Evolutionary conservation across 176 grass and related monocot species (phyloP), one percentile per base, ranked within the genome.

Genomic region (Oryza glaberrima): DNA sequence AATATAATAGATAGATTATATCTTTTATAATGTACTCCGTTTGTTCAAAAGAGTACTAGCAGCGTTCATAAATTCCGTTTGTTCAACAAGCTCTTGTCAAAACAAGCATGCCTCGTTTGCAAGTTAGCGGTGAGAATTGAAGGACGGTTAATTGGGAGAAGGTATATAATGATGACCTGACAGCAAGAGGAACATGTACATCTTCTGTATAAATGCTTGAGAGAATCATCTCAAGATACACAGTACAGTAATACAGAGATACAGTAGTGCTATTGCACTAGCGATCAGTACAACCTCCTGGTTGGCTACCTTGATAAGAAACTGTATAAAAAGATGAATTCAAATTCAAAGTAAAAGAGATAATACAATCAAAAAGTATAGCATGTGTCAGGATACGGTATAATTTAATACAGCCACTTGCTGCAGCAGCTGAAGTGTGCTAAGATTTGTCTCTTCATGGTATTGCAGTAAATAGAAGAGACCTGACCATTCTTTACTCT

Each of bases 361-460:
- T 12, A 81, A 84, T 83, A 54, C 20, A 78, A 83, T 80, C 48
- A 44, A 63, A 63, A 52, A 63, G 76, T 70, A 36, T 54, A 85
- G 48, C 17, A 10, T 20, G 35, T 60, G 81, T 80, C 51, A 87
- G 65, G 75, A 76, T 84, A 22, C 52, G 52, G 51, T 54, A 64
- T 82, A 76, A 61, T 87, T 87, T 65, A 84, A 87, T 84, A 79
- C 43, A 34, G 52, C 76, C 84, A 84, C 76, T 80, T 80, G 80
- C 48, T 51, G 40, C 60, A 84, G 65, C 35, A 63, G 70, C 22
- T 69, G 70, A 47, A 61, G 58, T 56, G 10, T 79, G 26, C 60
- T 73, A 54, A 54, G 56, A 15, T 64, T 83, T 87, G 63, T 80
- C 49, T 87, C 41, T 69, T 52, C 35, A 52, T 4, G 68, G 17